phyloP scores from a whole-genome alignment of 140 eudicot species.

The Cichorium intybus region DNA sequence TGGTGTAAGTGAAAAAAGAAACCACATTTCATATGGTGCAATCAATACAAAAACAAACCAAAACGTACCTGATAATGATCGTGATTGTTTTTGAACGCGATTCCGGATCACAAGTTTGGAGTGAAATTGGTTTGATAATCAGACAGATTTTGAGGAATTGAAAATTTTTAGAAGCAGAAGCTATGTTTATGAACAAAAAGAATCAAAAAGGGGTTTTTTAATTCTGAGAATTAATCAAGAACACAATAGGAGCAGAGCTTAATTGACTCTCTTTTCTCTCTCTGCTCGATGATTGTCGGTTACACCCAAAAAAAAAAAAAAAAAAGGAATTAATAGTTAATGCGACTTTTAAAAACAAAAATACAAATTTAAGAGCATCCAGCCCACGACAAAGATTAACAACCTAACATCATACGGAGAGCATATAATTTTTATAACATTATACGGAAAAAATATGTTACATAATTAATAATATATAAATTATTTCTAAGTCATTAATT shows the following conservation, averaged over 20 bases:
- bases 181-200: slow-evolving; percentile 5
- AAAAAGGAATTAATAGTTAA: background rate
- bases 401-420: too few species aligned
- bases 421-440: too few species aligned
- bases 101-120: slow-evolving; percentile 24
- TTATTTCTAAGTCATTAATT: too few species aligned
- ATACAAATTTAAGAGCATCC: background rate
- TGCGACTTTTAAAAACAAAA: background rate
- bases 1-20: background rate
- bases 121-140: slow-evolving; percentile 8
- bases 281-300: slow-evolving; percentile 26
- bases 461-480: too few species aligned
- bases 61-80: slow-evolving; percentile 16
- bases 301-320: slow-evolving; percentile 17
- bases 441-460: too few species aligned
- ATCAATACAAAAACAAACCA: background rate
- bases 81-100: slow-evolving; percentile 13
- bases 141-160: background rate
- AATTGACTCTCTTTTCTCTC: slow-evolving; percentile 16
- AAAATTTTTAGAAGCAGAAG: background rate
- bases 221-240: slow-evolving; percentile 13
- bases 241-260: slow-evolving; percentile 8
- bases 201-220: slow-evolving; percentile 1
- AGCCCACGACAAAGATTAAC: too few species aligned
- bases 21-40: background rate